phyloP scores from a whole-genome alignment of 2,329 filamentous ascomycete genomes.

The Arthrobotrys iridis region DNA sequence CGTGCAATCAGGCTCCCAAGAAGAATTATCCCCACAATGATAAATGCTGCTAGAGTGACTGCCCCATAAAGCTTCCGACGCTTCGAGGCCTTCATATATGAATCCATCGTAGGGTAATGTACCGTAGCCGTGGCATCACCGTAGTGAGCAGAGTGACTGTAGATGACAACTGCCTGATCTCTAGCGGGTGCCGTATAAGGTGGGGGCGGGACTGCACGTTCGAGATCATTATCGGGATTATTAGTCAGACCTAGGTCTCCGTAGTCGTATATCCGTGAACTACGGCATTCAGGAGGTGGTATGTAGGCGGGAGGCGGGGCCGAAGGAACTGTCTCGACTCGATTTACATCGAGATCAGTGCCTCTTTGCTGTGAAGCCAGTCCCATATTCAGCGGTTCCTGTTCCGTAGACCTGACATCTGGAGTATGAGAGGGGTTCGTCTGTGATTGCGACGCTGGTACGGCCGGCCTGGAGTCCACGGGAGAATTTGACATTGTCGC shows the following conservation, averaged over 20 bases:
- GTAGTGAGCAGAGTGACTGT: background rate
- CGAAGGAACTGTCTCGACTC: constrained; percentile 34
- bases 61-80: constrained; percentile 35
- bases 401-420: background rate
- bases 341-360: constrained; percentile 5
- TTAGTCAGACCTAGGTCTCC: constrained; percentile 18
- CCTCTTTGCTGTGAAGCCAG: background rate
- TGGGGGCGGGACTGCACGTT: constrained; percentile 44
- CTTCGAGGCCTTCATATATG: constrained; percentile 42
- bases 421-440: constrained; percentile 2
- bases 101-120: constrained; percentile 40
- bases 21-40: constrained; percentile 42
- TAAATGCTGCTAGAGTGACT: constrained; percentile 28
- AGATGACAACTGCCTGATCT: constrained; percentile 7
- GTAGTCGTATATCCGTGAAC: constrained; percentile 43
- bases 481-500: constrained; percentile 40
- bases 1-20: constrained; percentile 38
- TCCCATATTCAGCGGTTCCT: constrained; percentile 7
- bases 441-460: background rate
- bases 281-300: constrained; percentile 40
- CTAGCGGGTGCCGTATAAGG: constrained; percentile 31
- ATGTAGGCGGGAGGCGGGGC: constrained; percentile 49
- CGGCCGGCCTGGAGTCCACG: constrained; percentile 18
- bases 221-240: constrained; percentile 18
- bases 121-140: constrained; percentile 8